A percentile compares a stretch with the other conserved stretches of the same genome.
Conservation (phyloP, 192 early-diverging fungal genomes). For the Ambispora gerdemannii region DNA sequence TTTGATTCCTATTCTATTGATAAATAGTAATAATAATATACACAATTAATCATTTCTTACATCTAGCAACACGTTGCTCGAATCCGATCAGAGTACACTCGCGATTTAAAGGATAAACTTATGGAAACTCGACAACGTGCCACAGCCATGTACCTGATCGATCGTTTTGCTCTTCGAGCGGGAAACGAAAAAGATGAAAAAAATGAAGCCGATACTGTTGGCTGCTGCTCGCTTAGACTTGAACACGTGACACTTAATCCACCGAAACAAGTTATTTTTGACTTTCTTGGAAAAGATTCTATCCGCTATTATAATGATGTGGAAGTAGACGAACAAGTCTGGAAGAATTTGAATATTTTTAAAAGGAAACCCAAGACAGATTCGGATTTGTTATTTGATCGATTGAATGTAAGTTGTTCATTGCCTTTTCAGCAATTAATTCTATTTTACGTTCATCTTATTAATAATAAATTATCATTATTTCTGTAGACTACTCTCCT, state of each 20-base stretch:
- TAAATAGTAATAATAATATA: neutral
- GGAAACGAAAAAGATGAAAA: constrained; percentile 93
- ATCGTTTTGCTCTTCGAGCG: constrained; percentile 89
- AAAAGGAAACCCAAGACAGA: constrained; percentile 72
- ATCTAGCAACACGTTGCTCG: constrained; percentile 60
- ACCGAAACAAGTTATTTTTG: constrained; percentile 84
- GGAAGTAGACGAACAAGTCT: constrained; percentile 83
- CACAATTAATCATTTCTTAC: neutral
- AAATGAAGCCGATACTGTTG: constrained; percentile 97
- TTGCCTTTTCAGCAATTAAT: neutral
- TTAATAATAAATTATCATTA: neutral
- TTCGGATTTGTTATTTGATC: constrained; percentile 87
- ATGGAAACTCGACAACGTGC: constrained; percentile 86
- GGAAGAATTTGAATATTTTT: constrained; percentile 90
- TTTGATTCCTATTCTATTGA: neutral
- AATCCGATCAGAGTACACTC: constrained; percentile 78
- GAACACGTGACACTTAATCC: constrained; percentile 86
- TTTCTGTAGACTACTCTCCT: constrained; percentile 56
- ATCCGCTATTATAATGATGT: constrained; percentile 89
- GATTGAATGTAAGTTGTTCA: constrained; percentile 69
- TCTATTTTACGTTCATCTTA: no score
- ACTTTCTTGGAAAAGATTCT: constrained; percentile 98
- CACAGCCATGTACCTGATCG: constrained; percentile 94
- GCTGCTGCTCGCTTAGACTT: constrained; percentile 93
- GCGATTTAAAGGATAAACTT: constrained; percentile 74